Evolutionary conservation across 768 basidiomycete genomes (phyloP), one percentile per base, ranked within the genome.

Genomic region (Russula sp.): DNA sequence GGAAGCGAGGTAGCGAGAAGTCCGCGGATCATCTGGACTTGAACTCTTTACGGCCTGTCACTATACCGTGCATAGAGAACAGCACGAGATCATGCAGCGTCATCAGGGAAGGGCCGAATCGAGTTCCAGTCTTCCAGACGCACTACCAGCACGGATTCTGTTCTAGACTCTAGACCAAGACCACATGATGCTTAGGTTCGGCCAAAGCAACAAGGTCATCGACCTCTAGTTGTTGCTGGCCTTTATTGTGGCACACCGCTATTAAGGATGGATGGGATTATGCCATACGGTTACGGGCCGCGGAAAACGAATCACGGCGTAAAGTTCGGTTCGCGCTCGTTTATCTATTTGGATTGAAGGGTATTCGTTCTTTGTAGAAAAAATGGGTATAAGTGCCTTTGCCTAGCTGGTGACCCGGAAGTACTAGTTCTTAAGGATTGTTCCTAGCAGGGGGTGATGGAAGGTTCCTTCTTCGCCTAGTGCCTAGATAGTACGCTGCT

Each of bases 1-100:
- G 20, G n/a, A n/a, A n/a, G n/a, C n/a, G 52, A 22, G 30, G 32
- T n/a, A 48, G 51, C 51, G 22, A 54, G 11, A 28, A 26, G 52
- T 30, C 44, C 63, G 44, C 58, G 58, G 63, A 46, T 24, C 32
- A 38, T 54, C 51, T 32, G 42, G 22, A 48, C 32, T 44, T 58
- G 49, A 34, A n/a, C 8, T 34, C n/a, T n/a, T n/a, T n/a, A n/a
- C n/a, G n/a, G n/a, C n/a, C n/a, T n/a, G n/a, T n/a, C n/a, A n/a
- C n/a, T n/a, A n/a, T n/a, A n/a, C n/a, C n/a, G n/a, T n/a, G n/a
- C n/a, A n/a, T n/a, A n/a, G n/a, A n/a, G n/a, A n/a, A n/a, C n/a
- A n/a, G n/a, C n/a, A n/a, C n/a, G n/a, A n/a, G n/a, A n/a, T n/a
- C n/a, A n/a, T n/a, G n/a, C n/a, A n/a, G n/a, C n/a, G n/a, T n/a